These are phyloP conservation scores for Yamadazyma atmosphaerica DNA, from an alignment of 1,139 yeast species.

Conservation along the genomic window DNA sequence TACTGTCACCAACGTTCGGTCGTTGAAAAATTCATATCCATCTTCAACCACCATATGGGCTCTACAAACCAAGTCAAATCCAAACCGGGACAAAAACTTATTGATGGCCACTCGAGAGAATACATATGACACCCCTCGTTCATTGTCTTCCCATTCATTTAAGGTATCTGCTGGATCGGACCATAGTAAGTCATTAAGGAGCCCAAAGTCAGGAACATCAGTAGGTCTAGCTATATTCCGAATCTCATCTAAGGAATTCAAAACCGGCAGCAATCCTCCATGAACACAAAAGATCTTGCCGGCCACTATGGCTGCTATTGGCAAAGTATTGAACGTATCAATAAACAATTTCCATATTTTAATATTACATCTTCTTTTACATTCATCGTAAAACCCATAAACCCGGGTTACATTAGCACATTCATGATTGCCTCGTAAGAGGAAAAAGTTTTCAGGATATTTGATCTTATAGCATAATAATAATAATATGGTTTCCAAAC, in stretches of 20 bases:
- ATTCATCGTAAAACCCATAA: slow-evolving; percentile 96
- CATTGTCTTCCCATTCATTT: slow-evolving; percentile 98
- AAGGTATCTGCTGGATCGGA: slow-evolving; percentile 94
- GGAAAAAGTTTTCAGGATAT: slow-evolving; percentile 95
- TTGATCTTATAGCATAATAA: slow-evolving; percentile 90
- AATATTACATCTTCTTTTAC: slow-evolving; percentile 95
- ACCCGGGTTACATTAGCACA: slow-evolving; percentile 96
- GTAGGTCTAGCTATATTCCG: slow-evolving; percentile 91
- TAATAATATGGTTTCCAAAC: slow-evolving; percentile 83
- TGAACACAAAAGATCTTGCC: slow-evolving; percentile 97
- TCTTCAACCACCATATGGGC: slow-evolving; percentile 99
- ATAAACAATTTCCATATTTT: slow-evolving; percentile 98
- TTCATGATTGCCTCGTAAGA: slow-evolving; percentile 94
- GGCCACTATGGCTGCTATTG: slow-evolving; percentile 94
- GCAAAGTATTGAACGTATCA: slow-evolving; percentile 87
- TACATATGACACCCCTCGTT: slow-evolving; percentile 96
- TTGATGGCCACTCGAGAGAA: slow-evolving; percentile 90
- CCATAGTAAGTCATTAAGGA: slow-evolving; percentile 90
- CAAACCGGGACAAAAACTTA: slow-evolving; percentile 82
- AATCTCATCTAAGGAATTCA: slow-evolving; percentile 89
- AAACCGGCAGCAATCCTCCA: slow-evolving; percentile 92
- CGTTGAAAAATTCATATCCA: slow-evolving; percentile 96
- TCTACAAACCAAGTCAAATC: slow-evolving; percentile 91
- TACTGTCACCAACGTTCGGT: slow-evolving; percentile 88
- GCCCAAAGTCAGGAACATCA: slow-evolving; percentile 95